Evolutionary conservation across 2,329 filamentous ascomycete species (phyloP), one percentile per base, ranked within the genome.

Genomic region (Cephalotrichum gorgonifer): DNA sequence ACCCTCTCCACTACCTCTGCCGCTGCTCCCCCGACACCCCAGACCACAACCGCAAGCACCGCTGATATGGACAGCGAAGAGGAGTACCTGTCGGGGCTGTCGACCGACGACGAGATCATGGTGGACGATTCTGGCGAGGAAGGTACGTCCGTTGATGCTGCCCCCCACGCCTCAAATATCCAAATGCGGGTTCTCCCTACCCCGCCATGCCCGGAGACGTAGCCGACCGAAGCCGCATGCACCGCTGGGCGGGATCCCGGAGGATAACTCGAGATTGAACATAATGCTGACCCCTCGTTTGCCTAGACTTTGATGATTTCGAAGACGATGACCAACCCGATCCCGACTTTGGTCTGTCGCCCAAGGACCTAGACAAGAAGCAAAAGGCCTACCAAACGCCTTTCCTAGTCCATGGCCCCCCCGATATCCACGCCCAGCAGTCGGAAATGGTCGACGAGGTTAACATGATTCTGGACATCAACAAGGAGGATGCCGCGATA

Each of bases 41-140:
- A 46, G 39, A 48, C 41, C 15, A 38, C 41, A 17, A 50, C 31
- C 26, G 43, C 64, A n/a, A 61, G 62, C 22, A 73, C 69, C 47
- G 71, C 71, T 64, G 78, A 73, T 54, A 96, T 96, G 90, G 89
- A 95, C 70, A 96, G 90, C 8, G 91, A 97, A 59, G 89, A 96
- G 61, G 91, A 96, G 52, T 90, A 90, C 66, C 85, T 93, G 78
- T 94, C 86, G 58, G 81, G 83, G 61, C 75, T 83, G 58, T 91
- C 87, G 39, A 95, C 86, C 61, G 52, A 60, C 55, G 84, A 83
- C 49, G 83, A 86, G 55, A 78, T 88, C 52, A 76, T 85, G 64
- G 78, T 85, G 54, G 86, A 89, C 52, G 51, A 50, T 9, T 53
- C 52, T 11, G 52, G 38, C 12, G 52, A 54, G 14, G 52, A 54